phyloP scores from a whole-genome alignment of 2,329 filamentous ascomycete genomes.

The Diaporthe citriasiana region DNA sequence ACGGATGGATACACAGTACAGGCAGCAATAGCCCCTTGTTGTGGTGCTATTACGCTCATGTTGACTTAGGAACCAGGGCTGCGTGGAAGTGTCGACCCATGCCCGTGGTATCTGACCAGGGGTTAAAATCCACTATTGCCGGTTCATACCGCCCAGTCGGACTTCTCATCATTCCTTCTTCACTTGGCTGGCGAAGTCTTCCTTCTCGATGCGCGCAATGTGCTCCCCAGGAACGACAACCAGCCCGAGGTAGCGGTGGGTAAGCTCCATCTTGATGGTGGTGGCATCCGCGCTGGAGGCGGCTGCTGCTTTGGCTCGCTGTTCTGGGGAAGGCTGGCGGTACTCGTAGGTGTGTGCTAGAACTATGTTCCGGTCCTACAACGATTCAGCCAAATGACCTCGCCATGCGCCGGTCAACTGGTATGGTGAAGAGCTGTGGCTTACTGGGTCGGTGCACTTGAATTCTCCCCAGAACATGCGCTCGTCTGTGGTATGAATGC shows the following conservation, averaged over 20 bases:
- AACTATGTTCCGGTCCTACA: conserved; percentile 88
- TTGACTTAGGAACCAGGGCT: neutral
- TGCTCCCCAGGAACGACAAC: conserved; percentile 91
- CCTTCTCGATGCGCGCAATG: conserved; percentile 89
- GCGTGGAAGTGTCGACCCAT: neutral
- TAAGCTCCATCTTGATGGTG: conserved; percentile 77
- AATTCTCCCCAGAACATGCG: conserved; percentile 92
- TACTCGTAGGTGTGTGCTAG: conserved; percentile 91
- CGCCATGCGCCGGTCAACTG: neutral
- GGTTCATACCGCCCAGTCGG: neutral
- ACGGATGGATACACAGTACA: neutral
- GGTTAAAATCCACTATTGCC: neutral
- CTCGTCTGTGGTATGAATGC: conserved; percentile 83
- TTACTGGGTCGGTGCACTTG: conserved; percentile 93
- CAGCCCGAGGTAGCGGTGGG: conserved; percentile 87
- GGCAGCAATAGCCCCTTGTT: neutral
- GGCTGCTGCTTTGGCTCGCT: conserved; percentile 58
- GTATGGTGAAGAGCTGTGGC: conserved; percentile 49
- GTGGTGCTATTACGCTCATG: neutral
- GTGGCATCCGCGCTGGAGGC: conserved; percentile 53
- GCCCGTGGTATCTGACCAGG: neutral
- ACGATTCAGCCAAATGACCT: neutral
- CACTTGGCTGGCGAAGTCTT: conserved; percentile 76
- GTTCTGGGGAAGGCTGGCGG: conserved; percentile 75
- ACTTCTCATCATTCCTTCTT: conserved; percentile 41